A percentile compares a stretch with the other conserved stretches of the same genome.
Evolutionary conservation across 495 filamentous ascomycete genomes (phyloP).

Genomic region (Extremus antarcticus): DNA sequence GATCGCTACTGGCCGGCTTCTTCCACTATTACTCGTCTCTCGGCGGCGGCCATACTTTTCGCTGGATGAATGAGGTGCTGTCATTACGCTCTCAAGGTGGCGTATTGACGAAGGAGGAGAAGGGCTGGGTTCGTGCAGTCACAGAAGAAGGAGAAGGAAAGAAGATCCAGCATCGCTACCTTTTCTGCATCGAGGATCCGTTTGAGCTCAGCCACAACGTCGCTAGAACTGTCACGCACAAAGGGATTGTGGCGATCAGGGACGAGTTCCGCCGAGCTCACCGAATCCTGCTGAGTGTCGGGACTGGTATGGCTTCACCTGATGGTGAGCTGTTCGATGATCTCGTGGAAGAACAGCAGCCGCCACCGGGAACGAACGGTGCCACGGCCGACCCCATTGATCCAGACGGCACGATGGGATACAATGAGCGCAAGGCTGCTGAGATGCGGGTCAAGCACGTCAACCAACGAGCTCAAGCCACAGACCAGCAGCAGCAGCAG

Average conservation of each 20-base stretch:
- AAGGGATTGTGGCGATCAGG: constrained; percentile 62
- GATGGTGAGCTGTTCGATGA: constrained; percentile 27
- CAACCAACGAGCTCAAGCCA: too few species aligned
- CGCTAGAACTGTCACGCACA: constrained; percentile 65
- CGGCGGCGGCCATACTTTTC: constrained; percentile 41
- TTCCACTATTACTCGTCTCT: constrained; percentile 67
- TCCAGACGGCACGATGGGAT: not conserved
- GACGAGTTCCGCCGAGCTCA: constrained; percentile 71
- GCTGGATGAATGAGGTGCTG: constrained; percentile 60
- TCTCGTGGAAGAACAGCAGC: constrained; percentile 20
- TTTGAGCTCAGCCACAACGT: constrained; percentile 79
- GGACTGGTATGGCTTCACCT: constrained; percentile 8
- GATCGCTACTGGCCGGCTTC: constrained; percentile 59
- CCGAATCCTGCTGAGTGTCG: constrained; percentile 43
- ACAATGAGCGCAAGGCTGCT: not conserved
- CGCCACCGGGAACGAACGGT: too few species aligned
- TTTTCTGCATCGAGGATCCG: constrained; percentile 79
- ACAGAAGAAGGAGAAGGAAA: constrained; percentile 39
- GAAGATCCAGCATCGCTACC: constrained; percentile 63
- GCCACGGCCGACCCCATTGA: not conserved
- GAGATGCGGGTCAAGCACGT: too few species aligned
- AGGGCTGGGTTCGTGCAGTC: constrained; percentile 67
- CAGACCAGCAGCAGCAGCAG: not conserved
- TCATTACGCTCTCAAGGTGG: constrained; percentile 62
- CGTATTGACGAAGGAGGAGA: constrained; percentile 54